Conservation (phyloP, 768 basidiomycete species). For the Lentinula sp. region DNA sequence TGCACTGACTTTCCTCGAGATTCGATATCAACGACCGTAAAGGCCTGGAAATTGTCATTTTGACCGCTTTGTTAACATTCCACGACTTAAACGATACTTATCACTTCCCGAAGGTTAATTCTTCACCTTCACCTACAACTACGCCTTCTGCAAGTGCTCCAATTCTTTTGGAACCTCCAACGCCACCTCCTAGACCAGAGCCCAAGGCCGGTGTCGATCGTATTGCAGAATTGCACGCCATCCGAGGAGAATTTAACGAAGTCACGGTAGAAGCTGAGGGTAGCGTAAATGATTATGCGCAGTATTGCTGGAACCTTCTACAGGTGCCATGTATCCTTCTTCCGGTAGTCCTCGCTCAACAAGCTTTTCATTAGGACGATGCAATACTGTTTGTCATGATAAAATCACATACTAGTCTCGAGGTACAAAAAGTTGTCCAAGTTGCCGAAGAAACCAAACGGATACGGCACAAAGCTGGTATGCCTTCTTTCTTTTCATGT, state of each 20-base stretch:
- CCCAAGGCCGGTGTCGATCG: conserved; percentile 63
- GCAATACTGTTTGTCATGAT: conserved; percentile 78
- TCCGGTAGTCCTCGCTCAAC: neutral
- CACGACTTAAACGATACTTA: conserved; percentile 61
- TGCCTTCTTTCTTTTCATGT: conserved; percentile 7
- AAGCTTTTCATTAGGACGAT: conserved; percentile 46
- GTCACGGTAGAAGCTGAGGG: conserved; percentile 67
- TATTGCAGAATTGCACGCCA: conserved; percentile 65
- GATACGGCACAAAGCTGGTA: conserved; percentile 70
- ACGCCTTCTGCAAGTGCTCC: neutral
- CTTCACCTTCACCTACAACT: neutral
- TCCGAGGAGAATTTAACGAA: conserved; percentile 70
- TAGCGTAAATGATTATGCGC: conserved; percentile 57
- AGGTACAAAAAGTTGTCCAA: conserved; percentile 75
- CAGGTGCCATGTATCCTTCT: conserved; percentile 33
- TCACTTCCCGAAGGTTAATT: conserved; percentile 25
- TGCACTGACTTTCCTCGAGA: conserved; percentile 24
- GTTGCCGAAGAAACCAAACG: conserved; percentile 79
- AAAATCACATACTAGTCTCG: conserved; percentile 50
- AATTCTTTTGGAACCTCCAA: conserved; percentile 20
- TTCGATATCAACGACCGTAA: conserved; percentile 85
- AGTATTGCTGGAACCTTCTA: conserved; percentile 58
- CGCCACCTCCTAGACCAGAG: conserved; percentile 53
- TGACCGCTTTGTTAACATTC: conserved; percentile 74
- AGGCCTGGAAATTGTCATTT: conserved; percentile 76